Evolutionary conservation across 306 rosid genomes (phyloP).

Genomic region (apple (Malus domestica)): ASM211411v1 NC_041795.1:30129501-30130000

Average conservation of each 20-base stretch:
- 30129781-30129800: neutral
- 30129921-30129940: neutral
- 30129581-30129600: neutral
- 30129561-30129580: neutral
- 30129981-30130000: conserved; percentile 36
- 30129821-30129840: conserved; percentile 94
- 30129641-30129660: conserved; percentile 1
- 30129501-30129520: no score
- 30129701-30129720: conserved; percentile 13
- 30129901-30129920: neutral
- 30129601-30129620: neutral
- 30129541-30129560: neutral
- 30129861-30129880: conserved; percentile 61
- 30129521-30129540: neutral
- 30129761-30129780: neutral
- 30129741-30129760: neutral
- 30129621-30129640: neutral
- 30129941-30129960: neutral
- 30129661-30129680: conserved; percentile 15
- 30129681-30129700: conserved; percentile 1
- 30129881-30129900: neutral
- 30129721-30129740: conserved; percentile 3
- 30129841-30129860: conserved; percentile 87
- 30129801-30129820: conserved; percentile 85
- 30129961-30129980: conserved; percentile 39